Evolutionary conservation across 495 filamentous ascomycete genomes (phyloP).

Genomic region (Tuber microsphaerosporum): DNA sequence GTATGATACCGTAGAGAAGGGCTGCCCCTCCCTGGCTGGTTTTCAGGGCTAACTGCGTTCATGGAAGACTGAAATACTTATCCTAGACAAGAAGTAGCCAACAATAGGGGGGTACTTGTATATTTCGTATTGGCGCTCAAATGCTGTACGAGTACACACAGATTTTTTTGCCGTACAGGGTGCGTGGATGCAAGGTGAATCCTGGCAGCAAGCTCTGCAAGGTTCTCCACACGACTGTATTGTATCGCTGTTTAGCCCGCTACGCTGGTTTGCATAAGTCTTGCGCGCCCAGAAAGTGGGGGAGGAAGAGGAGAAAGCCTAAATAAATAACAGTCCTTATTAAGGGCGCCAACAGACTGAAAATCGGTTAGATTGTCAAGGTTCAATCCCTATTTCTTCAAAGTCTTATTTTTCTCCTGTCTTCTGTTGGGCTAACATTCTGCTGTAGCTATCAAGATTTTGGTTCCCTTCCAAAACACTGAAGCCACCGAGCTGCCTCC

Average conservation of each 20-base stretch:
- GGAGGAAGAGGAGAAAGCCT: conserved; percentile 2
- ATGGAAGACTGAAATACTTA: not conserved
- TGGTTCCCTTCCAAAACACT: not conserved
- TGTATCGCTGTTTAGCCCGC: conserved; percentile 2
- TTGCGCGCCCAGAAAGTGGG: not conserved
- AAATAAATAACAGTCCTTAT: conserved; percentile 1
- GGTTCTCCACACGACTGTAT: not conserved
- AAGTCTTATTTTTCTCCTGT: not conserved
- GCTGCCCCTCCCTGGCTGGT: not conserved
- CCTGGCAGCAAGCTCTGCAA: not conserved
- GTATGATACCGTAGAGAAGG: not conserved
- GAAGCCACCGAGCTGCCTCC: not conserved
- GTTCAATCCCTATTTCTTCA: not conserved
- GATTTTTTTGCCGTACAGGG: not conserved
- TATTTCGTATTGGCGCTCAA: not conserved
- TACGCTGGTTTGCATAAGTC: not conserved
- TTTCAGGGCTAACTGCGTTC: not conserved
- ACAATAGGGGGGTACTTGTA: not conserved
- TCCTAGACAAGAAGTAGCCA: not conserved
- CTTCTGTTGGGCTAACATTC: not conserved
- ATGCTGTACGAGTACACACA: not conserved
- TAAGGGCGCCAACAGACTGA: not conserved
- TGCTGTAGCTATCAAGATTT: not conserved
- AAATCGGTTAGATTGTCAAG: conserved; percentile 2
- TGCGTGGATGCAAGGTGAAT: not conserved